Evolutionary conservation across 2,329 filamentous ascomycete species (phyloP).

Genomic region (Ascochyta koolunga): DNA sequence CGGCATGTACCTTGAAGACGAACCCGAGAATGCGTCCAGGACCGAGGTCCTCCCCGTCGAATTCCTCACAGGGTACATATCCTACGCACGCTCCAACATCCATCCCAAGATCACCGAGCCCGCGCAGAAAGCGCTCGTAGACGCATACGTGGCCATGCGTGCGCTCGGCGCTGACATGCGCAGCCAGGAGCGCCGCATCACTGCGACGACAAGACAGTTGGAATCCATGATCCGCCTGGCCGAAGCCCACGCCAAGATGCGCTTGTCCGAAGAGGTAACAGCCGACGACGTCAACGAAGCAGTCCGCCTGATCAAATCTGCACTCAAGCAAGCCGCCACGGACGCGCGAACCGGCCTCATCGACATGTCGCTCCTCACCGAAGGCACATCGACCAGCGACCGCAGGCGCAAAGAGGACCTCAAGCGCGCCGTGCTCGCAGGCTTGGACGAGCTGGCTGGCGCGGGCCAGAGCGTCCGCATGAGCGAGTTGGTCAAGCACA

Average conservation of each 20-base stretch:
- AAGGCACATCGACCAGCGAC: constrained; percentile 91
- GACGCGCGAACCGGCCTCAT: constrained; percentile 89
- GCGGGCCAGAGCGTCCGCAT: constrained; percentile 72
- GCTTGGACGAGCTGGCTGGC: constrained; percentile 76
- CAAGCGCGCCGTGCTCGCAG: constrained; percentile 74
- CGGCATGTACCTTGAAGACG: constrained; percentile 96
- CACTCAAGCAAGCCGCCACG: constrained; percentile 96
- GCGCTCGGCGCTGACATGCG: constrained; percentile 77
- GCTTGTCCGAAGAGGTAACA: constrained; percentile 76
- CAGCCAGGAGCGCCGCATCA: constrained; percentile 91
- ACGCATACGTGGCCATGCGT: constrained; percentile 92
- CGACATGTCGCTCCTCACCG: constrained; percentile 93
- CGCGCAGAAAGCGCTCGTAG: constrained; percentile 82
- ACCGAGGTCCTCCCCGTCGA: constrained; percentile 85
- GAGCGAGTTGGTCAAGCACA: constrained; percentile 74
- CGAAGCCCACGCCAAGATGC: constrained; percentile 98
- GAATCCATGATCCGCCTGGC: constrained; percentile 98
- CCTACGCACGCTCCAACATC: constrained; percentile 85
- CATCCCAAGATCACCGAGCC: constrained; percentile 81
- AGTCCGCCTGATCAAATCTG: constrained; percentile 88
- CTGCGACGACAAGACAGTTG: constrained; percentile 92
- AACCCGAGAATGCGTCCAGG: constrained; percentile 79
- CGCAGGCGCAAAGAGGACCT: constrained; percentile 81
- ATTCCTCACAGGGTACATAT: constrained; percentile 96
- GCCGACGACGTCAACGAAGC: constrained; percentile 86